Evolutionary conservation across 2,329 filamentous ascomycete genomes (phyloP), one percentile per base, ranked within the genome.

Genomic region (Beauveria bassiana): DNA sequence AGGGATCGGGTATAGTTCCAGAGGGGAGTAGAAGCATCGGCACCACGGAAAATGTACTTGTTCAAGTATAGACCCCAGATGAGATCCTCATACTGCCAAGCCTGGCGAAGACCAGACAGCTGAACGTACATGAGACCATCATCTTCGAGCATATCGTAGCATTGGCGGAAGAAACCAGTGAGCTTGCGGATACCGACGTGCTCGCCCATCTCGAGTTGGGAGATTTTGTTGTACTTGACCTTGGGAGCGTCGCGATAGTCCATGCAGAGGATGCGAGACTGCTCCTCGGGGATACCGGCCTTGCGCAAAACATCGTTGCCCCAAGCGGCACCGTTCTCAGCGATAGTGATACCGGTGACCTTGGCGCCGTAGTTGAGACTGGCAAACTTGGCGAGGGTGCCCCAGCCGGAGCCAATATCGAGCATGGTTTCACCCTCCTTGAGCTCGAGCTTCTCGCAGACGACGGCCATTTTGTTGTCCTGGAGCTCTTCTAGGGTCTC

Each of bases 31-130:
- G 91, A 96, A 58, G 95, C 95, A 73, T 98, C 95, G 57, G 95
- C 95, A 73, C 95, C 95, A 40, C 93, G 95, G 85, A 98, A 98
- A 75, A 98, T 83, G 77, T 98, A 96, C 81, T 96, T 97, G 87
- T 98, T 98, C 92, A 98, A 96, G 84, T 97, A 98, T 52, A 98
- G 84, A 74, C 95, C 95, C 95, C 95, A 98, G 75, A 93, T 90
- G 57, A 97, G 84, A 78, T 98, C 93, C 81, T 98, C 93, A 72
- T 96, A 98, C 77, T 98, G 95, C 95, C 95, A 98, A 66, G 84
- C 81, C 81, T 96, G 96, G 69, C 95, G 89, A 64, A 99, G 84
- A 78, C 95, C 95, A 69, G 93, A 92, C 69, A 96, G 92, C 77
- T 98, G 95, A 64, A 98, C 83, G 84, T 95, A 97, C 81, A 98